A percentile compares a stretch with the other conserved stretches of the same genome.
phyloP scores from a whole-genome alignment of 1,284 basidiomycete species.

The Melampsora larici-populina region DNA sequence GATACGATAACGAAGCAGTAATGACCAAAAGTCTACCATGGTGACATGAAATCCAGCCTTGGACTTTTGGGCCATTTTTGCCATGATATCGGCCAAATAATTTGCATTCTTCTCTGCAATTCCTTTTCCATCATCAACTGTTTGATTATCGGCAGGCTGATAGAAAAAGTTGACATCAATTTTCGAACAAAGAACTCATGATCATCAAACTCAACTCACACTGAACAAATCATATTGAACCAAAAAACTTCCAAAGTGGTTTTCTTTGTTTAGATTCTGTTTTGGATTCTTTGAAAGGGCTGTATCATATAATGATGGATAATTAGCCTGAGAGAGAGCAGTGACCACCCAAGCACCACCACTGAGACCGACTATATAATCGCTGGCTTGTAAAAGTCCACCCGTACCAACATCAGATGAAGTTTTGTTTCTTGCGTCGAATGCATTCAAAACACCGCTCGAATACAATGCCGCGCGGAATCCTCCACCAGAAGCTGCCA shows the following conservation, averaged over 20 bases:
- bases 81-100: constrained; percentile 1
- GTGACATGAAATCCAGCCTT: too few species aligned
- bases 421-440: constrained; percentile 64
- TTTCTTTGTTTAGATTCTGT: not conserved
- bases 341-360: constrained; percentile 31
- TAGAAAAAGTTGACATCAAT: not conserved
- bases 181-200: not conserved
- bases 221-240: constrained; percentile 20
- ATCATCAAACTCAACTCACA: constrained; percentile 13
- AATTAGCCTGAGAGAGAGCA: constrained; percentile 10
- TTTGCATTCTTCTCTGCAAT: constrained; percentile 4
- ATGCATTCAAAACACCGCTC: constrained; percentile 61
- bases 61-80: constrained; percentile 6
- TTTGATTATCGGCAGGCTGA: constrained; percentile 12
- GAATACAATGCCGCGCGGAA: constrained; percentile 64
- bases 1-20: constrained; percentile 18
- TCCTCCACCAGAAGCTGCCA: constrained; percentile 51
- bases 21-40: constrained; percentile 27
- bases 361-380: constrained; percentile 27
- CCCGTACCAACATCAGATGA: constrained; percentile 63
- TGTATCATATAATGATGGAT: constrained; percentile 17
- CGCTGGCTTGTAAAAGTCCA: constrained; percentile 63
- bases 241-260: not conserved
- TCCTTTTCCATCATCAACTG: not conserved
- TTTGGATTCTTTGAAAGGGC: not conserved